Evolutionary conservation across 768 basidiomycete species (phyloP).

Genomic region (Tricholoma bakamatsutake): DNA sequence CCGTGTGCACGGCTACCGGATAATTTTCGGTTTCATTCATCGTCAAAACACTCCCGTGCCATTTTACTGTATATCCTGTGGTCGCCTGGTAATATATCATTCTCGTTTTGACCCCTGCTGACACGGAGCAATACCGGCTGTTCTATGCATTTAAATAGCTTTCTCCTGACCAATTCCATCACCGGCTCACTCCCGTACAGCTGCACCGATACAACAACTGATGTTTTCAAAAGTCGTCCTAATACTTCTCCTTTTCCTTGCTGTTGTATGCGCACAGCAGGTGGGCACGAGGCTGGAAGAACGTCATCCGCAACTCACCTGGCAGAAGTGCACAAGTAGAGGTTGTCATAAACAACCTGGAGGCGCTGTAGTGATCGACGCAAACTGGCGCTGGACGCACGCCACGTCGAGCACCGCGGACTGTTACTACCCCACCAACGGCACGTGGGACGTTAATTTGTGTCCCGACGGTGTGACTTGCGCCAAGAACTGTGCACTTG

Average conservation of each 20-base stretch:
- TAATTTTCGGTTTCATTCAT: too few species aligned
- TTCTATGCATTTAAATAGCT: background rate
- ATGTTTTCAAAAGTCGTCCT: slow-evolving; percentile 38
- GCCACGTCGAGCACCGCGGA: slow-evolving; percentile 29
- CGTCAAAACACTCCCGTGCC: background rate
- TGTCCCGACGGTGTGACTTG: slow-evolving; percentile 47
- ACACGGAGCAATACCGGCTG: background rate
- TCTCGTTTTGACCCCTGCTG: background rate
- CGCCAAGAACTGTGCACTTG: slow-evolving; percentile 36
- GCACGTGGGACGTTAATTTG: slow-evolving; percentile 45
- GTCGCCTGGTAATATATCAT: too few species aligned
- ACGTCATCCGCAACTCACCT: slow-evolving; percentile 24
- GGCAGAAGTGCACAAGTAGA: slow-evolving; percentile 41
- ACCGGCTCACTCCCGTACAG: background rate
- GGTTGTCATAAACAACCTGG: slow-evolving; percentile 31
- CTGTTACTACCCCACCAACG: slow-evolving; percentile 45
- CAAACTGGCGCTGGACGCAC: slow-evolving; percentile 56
- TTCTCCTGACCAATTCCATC: background rate
- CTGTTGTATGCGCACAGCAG: slow-evolving; percentile 44
- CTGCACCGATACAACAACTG: background rate
- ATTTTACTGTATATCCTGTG: too few species aligned
- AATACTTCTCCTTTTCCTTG: slow-evolving; percentile 31
- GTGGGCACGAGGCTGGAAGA: slow-evolving; percentile 40
- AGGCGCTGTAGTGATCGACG: slow-evolving; percentile 42
- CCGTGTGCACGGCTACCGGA: background rate